Base-by-base conservation (phyloP, 331 rosid species). In the Quercus phellos region DNA sequence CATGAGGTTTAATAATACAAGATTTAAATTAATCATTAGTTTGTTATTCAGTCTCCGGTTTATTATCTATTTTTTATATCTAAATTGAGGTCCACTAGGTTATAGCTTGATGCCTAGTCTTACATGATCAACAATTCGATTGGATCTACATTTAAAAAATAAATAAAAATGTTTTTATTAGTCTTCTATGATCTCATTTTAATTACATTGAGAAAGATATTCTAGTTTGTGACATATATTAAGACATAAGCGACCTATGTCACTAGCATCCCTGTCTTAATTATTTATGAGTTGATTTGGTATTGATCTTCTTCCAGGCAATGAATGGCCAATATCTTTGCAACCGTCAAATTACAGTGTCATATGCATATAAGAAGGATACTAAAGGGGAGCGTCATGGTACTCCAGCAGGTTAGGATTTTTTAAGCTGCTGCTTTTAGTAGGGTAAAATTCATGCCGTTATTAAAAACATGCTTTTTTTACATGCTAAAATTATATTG, bases 291-390 rank as follows among this genome's bases (percentile, higher is more conserved):
- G 50, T 66, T 66, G 71, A 66, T 87, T 85, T 60, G 91, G 86
- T 12, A 85, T 88, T 8, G 88, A 76, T 77, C 84, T 88, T 83
- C 87, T 77, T 79, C 19, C 68, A 93, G 99, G 97, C 99, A 68
- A 95, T 95, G 99, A 95, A 86, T 79, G 98, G 98, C 19, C 99
- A 95, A 51, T 95, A 95, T 86, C 94, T 95, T 42, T 95, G 99
- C 90, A 95, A 95, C 75, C 98, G 98, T 72, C 99, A 95, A 84
- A 93, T 95, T 84, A 91, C 98, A 35, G 99, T 95, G 53, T 95
- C 99, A n/a, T 95, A 95, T 80, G 99, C 99, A 43, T 95, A 95
- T 58, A 95, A 95, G 90, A 95, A 88, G 79, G 97, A 92, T 83
- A 92, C 97, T 1, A 90, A 90, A 80, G 97, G 96, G 68, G 97